Evolutionary conservation across 805 yeast genomes (phyloP), one percentile per base, ranked within the genome.

Genomic region (Ogataea henricii): DNA sequence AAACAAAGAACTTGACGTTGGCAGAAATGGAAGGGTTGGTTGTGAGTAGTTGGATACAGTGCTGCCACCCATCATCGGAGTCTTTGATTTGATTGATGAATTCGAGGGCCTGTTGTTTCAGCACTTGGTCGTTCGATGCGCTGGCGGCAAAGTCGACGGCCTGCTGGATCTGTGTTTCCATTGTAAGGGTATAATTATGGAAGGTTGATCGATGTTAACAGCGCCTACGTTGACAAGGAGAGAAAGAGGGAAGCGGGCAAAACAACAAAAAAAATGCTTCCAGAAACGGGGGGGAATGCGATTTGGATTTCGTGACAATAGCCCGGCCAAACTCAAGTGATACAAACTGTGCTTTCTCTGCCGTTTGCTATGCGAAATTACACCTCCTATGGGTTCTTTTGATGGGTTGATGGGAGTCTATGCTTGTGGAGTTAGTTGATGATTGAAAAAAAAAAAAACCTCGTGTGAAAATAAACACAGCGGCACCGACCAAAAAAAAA

Each of bases 81-180:
- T 74, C 57, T 56, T 81, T 81, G 57, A 81, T 66, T 50, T 77
- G 78, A 50, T 73, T 72, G 53, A 81, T 76, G 61, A 78, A 81
- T 20, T 73, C 73, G 46, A 76, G 66, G 13, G 85, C 85, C 65
- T 82, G 85, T 52, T 77, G 80, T 60, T 83, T 83, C 42, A 89
- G 70, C 34, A 62, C 71, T 13, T 75, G 69, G 63, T 86, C 89
- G 8, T 84, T 78, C 21, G 83, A 73, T 25, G 87, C 85, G 64
- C 82, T 81, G 45, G 87, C 78, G 6, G 96, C 96, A 53, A 89
- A 81, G 53, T 81, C 83, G 40, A 91, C 94, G 35, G 96, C 97
- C 69, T 89, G 94, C 65, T 81, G 89, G 59, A 91, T 85, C 72
- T 90, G 95, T 54, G 60, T 39, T 41, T 69, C 72, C 72, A 68